Conservation (phyloP, 345 rosid genomes). For the Camelina sativa region DNA sequence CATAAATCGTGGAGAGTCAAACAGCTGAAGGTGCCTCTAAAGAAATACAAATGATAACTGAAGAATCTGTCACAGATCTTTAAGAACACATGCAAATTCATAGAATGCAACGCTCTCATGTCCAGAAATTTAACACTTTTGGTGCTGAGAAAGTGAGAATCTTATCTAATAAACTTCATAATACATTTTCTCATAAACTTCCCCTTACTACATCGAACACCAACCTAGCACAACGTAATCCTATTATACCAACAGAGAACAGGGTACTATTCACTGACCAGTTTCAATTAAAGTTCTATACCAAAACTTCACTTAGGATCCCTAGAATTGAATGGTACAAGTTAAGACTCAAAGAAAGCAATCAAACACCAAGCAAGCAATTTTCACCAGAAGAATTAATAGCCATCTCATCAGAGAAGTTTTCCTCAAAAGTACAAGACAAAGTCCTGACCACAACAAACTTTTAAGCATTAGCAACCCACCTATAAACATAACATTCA, state of each 20-base stretch:
- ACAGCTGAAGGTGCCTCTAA: neutral
- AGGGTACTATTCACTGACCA: neutral
- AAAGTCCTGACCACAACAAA: constrained; percentile 22
- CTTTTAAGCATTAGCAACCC: neutral
- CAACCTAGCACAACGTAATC: neutral
- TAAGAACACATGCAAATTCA: neutral
- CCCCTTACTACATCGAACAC: neutral
- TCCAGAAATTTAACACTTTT: neutral
- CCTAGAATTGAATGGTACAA: no score
- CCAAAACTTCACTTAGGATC: no score
- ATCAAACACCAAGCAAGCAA: neutral
- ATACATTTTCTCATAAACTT: neutral
- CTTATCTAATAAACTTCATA: neutral
- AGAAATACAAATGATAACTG: neutral
- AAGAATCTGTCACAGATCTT: constrained; percentile 9
- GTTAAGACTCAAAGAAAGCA: neutral
- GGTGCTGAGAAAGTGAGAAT: constrained; percentile 3
- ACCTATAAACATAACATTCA: constrained; percentile 13
- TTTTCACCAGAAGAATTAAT: neutral
- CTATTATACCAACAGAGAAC: neutral
- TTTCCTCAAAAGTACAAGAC: constrained; percentile 12
- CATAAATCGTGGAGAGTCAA: neutral
- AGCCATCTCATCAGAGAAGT: neutral
- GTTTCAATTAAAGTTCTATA: neutral
- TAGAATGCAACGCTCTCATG: neutral